Conservation (phyloP, 352 stramenopile species). For the Globisporangium splendens region DNA sequence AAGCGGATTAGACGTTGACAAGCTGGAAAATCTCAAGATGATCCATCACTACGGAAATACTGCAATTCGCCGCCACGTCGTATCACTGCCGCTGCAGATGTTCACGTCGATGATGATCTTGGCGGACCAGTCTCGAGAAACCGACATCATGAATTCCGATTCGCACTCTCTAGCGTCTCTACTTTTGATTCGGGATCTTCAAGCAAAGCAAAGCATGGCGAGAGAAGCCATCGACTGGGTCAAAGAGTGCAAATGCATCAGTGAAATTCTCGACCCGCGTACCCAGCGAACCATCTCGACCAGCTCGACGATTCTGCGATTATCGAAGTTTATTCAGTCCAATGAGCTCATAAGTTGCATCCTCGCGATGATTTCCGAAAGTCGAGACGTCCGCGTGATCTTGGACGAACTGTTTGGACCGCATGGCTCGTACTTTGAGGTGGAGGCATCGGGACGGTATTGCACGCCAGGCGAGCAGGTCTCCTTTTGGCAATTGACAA, state of each 20-base stretch:
- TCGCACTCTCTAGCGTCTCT: slow-evolving; percentile 82
- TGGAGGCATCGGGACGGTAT: slow-evolving; percentile 59
- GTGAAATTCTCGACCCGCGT: slow-evolving; percentile 83
- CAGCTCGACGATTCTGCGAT: slow-evolving; percentile 61
- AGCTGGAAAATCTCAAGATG: slow-evolving; percentile 51
- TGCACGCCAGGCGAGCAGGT: slow-evolving; percentile 45
- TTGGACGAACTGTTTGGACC: slow-evolving; percentile 74
- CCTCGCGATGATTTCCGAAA: slow-evolving; percentile 87
- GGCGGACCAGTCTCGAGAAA: slow-evolving; percentile 61
- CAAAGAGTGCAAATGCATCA: slow-evolving; percentile 70
- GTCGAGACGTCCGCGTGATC: slow-evolving; percentile 75
- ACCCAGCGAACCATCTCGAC: slow-evolving; percentile 82
- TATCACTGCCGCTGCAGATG: slow-evolving; percentile 45
- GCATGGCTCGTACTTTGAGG: slow-evolving; percentile 68
- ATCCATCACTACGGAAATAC: slow-evolving; percentile 79
- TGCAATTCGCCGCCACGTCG: slow-evolving; percentile 70
- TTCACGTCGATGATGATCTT: slow-evolving; percentile 88
- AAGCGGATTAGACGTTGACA: slow-evolving; percentile 44
- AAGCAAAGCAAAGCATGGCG: slow-evolving; percentile 19
- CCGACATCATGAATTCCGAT: slow-evolving; percentile 85
- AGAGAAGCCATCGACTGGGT: slow-evolving; percentile 11
- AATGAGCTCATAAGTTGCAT: slow-evolving; percentile 86
- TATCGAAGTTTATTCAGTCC: slow-evolving; percentile 87
- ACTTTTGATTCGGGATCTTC: slow-evolving; percentile 81
- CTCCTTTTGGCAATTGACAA: slow-evolving; percentile 81